phyloP scores from a whole-genome alignment of 305 asterid species.

The Monarda citriodora region DNA sequence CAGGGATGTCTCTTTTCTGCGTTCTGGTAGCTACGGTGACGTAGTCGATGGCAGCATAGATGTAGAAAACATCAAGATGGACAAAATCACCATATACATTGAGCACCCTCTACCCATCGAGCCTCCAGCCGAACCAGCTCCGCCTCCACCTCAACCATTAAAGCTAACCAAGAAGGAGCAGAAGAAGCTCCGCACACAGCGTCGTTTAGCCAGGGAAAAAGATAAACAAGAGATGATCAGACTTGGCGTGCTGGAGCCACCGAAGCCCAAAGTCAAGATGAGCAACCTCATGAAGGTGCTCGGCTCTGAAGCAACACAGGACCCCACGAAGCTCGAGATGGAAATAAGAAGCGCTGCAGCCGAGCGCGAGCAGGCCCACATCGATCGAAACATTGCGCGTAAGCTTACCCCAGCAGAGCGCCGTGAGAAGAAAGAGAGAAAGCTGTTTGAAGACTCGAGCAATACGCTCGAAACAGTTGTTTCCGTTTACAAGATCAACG shows the following conservation, averaged over 20 bases:
- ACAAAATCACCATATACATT: slow-evolving; percentile 75
- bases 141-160: slow-evolving; percentile 98
- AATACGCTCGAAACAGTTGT: slow-evolving; percentile 57
- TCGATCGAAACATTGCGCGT: slow-evolving; percentile 84
- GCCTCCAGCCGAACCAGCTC: slow-evolving; percentile 89
- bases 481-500: slow-evolving; percentile 78
- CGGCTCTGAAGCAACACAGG: slow-evolving; percentile 98
- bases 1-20: slow-evolving; percentile 86
- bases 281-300: slow-evolving; percentile 98
- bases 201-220: slow-evolving; percentile 80
- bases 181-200: slow-evolving; percentile 95
- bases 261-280: slow-evolving; percentile 93
- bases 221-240: slow-evolving; percentile 97
- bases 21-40: slow-evolving; percentile 58
- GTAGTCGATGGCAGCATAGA: slow-evolving; percentile 38
- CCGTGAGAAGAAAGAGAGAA: slow-evolving; percentile 93
- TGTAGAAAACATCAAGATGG: slow-evolving; percentile 60
- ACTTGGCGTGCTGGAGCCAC: slow-evolving; percentile 88
- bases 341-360: slow-evolving; percentile 97
- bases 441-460: slow-evolving; percentile 68
- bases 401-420: slow-evolving; percentile 97
- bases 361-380: slow-evolving; percentile 98
- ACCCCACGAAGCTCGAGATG: slow-evolving; percentile 94
- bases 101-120: slow-evolving; percentile 96
- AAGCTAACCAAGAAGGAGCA: slow-evolving; percentile 95